Percentiles rank a stretch among this genome's conserved stretches.
Evolutionary conservation across 257 asterid species (phyloP).

Genomic region (Solanum neorickii): DNA sequence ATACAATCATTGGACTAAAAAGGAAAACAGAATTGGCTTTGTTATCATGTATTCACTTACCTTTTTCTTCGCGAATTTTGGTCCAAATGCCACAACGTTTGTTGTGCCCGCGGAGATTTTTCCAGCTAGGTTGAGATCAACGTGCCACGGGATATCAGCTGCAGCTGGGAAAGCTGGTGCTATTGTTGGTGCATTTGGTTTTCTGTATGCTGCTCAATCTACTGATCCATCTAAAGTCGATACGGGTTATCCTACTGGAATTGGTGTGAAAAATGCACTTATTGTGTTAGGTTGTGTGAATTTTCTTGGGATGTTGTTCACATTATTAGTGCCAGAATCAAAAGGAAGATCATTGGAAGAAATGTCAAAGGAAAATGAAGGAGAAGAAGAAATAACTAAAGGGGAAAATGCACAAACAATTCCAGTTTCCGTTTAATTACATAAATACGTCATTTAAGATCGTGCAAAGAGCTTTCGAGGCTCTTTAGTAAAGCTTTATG

Average conservation of each 20-base stretch:
- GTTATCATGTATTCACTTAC: constrained; percentile 35
- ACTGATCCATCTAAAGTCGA: constrained; percentile 26
- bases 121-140: constrained; percentile 43
- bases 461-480: neutral
- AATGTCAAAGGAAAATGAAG: constrained; percentile 29
- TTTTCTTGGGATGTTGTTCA: constrained; percentile 27
- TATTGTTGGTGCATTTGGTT: constrained; percentile 43
- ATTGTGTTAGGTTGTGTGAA: constrained; percentile 34
- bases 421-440: constrained; percentile 13
- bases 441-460: neutral
- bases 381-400: constrained; percentile 1
- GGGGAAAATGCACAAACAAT: constrained; percentile 11
- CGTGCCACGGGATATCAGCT: constrained; percentile 52
- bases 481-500: neutral
- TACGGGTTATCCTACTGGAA: constrained; percentile 35
- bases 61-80: constrained; percentile 47
- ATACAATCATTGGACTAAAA: constrained; percentile 34
- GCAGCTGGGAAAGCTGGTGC: constrained; percentile 52
- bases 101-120: constrained; percentile 54
- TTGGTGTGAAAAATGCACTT: constrained; percentile 27
- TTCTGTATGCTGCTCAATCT: constrained; percentile 37
- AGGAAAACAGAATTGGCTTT: constrained; percentile 31
- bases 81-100: constrained; percentile 49
- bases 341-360: constrained; percentile 38
- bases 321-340: constrained; percentile 40